These are phyloP conservation scores for Sodiomyces alkalinus DNA, from an alignment of 2,329 filamentous ascomycete genomes.

Conservation along the genomic window DNA sequence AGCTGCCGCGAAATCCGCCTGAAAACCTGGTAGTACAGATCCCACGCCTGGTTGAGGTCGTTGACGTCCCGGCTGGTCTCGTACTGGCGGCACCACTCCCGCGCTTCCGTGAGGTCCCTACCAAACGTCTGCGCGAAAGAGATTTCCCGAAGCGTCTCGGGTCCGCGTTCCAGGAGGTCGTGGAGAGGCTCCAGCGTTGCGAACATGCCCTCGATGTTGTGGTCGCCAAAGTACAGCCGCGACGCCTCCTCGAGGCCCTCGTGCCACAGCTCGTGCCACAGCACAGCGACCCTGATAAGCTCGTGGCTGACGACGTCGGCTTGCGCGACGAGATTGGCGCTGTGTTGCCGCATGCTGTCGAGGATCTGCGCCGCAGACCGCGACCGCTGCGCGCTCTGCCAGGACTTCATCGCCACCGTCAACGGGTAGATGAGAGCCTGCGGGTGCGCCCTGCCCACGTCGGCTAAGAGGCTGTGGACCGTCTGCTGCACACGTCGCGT, in stretches of 20 bases:
- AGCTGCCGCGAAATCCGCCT: conserved; percentile 86
- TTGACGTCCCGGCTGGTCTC: conserved; percentile 77
- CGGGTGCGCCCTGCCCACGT: conserved; percentile 87
- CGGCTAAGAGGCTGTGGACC: conserved; percentile 80
- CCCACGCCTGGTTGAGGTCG: conserved; percentile 96
- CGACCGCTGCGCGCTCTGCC: conserved; percentile 65
- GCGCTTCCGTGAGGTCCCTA: conserved; percentile 83
- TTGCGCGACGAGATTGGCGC: conserved; percentile 81
- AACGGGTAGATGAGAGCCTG: conserved; percentile 94
- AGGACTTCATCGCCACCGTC: conserved; percentile 94
- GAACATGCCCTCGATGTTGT: conserved; percentile 98
- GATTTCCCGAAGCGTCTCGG: conserved; percentile 86
- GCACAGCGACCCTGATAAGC: conserved; percentile 85
- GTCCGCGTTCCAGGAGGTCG: conserved; percentile 76
- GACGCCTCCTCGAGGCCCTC: conserved; percentile 95
- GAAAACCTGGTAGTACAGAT: conserved; percentile 98
- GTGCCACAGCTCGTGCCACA: conserved; percentile 99
- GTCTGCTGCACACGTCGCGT: conserved; percentile 77
- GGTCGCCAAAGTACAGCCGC: conserved; percentile 89
- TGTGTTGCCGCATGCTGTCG: conserved; percentile 96
- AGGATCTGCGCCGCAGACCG: conserved; percentile 86
- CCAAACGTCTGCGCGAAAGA: conserved; percentile 97
- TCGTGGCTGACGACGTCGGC: conserved; percentile 92
- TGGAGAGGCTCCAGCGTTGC: conserved; percentile 78
- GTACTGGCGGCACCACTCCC: conserved; percentile 92